phyloP scores from a whole-genome alignment of 345 rosid species.

The Gossypium bickii region DNA sequence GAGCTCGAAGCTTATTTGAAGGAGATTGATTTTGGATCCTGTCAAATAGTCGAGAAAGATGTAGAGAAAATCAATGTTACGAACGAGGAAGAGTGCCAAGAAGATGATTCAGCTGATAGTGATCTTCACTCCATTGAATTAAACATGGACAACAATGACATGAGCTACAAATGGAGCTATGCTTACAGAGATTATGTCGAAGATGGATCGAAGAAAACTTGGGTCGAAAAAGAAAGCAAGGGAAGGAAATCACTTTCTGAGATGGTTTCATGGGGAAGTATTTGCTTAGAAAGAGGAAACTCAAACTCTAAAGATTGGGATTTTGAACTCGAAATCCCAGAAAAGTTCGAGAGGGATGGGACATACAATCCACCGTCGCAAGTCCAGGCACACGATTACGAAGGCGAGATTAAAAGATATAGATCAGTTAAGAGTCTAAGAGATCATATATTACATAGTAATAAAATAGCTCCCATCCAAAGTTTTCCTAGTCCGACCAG shows the following conservation, averaged over 20 bases:
- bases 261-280: slow-evolving; percentile 58
- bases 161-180: slow-evolving; percentile 81
- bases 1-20: slow-evolving; percentile 54
- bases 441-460: slow-evolving; percentile 49
- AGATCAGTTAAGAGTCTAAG: slow-evolving; percentile 43
- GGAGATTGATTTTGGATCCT: slow-evolving; percentile 26
- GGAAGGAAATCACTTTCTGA: slow-evolving; percentile 55
- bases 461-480: slow-evolving; percentile 22
- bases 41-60: slow-evolving; percentile 16
- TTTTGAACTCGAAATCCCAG: slow-evolving; percentile 29
- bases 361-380: slow-evolving; percentile 28
- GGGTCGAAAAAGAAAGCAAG: slow-evolving; percentile 39
- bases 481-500: slow-evolving; percentile 35
- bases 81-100: slow-evolving; percentile 36
- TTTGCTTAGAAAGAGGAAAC: slow-evolving; percentile 37
- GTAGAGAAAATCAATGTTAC: slow-evolving; percentile 17
- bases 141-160: slow-evolving; percentile 63
- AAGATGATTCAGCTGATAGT: slow-evolving; percentile 66
- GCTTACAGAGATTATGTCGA: slow-evolving; percentile 34
- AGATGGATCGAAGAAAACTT: slow-evolving; percentile 31
- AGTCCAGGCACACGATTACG: slow-evolving; percentile 30
- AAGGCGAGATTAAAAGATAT: slow-evolving; percentile 40
- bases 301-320: slow-evolving; percentile 27
- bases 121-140: slow-evolving; percentile 93
- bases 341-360: slow-evolving; percentile 32